These are phyloP conservation scores for Psilocybe cyanescens DNA, from an alignment of 768 basidiomycete genomes.

Conservation along the genomic window DNA sequence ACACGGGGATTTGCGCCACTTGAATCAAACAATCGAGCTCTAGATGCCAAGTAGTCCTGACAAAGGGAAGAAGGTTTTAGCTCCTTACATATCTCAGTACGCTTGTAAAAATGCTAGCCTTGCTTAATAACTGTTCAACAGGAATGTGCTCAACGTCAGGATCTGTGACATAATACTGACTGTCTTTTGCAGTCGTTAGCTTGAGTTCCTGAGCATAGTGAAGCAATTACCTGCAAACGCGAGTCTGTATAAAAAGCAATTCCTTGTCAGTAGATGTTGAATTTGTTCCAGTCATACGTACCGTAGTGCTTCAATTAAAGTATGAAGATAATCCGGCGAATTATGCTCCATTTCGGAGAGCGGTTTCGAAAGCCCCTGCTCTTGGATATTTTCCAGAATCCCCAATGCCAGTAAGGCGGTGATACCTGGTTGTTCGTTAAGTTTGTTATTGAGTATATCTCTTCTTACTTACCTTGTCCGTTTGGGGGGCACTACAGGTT, in stretches of 20 bases:
- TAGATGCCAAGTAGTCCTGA: conserved; percentile 81
- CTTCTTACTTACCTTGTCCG: conserved; percentile 70
- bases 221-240: conserved; percentile 70
- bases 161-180: conserved; percentile 90
- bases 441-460: not conserved
- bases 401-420: conserved; percentile 93
- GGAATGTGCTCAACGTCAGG: conserved; percentile 81
- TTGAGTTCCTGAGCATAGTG: not conserved
- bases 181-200: conserved; percentile 50
- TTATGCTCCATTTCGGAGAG: conserved; percentile 88
- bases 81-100: not conserved
- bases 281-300: conserved; percentile 30
- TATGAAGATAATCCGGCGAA: conserved; percentile 86
- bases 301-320: conserved; percentile 85
- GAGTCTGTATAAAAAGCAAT: conserved; percentile 38
- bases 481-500: conserved; percentile 87
- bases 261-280: not conserved
- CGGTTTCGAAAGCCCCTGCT: conserved; percentile 67
- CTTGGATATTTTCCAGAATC: conserved; percentile 86
- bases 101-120: conserved; percentile 45
- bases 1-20: conserved; percentile 65
- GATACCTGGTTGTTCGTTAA: conserved; percentile 54
- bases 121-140: conserved; percentile 81
- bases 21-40: conserved; percentile 83
- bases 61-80: not conserved